phyloP scores from a whole-genome alignment of 164 flowering plant genomes.

The Umbellularia californica region DNA sequence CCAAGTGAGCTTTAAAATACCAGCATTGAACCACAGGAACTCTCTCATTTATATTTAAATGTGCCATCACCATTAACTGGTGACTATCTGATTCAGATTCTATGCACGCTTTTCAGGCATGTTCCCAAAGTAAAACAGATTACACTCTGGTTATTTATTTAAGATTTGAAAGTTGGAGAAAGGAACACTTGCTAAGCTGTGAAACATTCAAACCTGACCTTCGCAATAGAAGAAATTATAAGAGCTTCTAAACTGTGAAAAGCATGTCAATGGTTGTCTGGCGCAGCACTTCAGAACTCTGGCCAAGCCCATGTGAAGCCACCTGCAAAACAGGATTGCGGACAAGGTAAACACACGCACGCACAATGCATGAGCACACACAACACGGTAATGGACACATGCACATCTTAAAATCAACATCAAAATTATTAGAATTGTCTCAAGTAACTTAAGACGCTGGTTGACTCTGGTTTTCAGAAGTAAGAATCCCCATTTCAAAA shows the following conservation, averaged over 20 bases:
- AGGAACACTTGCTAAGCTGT: background rate
- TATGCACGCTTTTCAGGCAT: background rate
- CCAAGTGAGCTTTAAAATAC: background rate
- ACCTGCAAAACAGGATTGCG: slow-evolving; percentile 43
- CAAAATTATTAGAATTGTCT: no score
- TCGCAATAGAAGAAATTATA: background rate
- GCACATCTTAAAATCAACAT: no score
- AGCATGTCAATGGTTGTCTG: slow-evolving; percentile 59
- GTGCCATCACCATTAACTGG: background rate
- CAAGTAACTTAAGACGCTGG: background rate
- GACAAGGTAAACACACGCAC: background rate
- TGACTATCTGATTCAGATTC: background rate
- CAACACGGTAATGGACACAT: no score
- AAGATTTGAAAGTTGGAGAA: background rate
- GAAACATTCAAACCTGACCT: slow-evolving; percentile 10
- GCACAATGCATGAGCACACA: background rate
- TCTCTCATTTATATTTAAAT: background rate
- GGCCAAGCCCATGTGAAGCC: slow-evolving; percentile 92
- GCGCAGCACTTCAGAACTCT: slow-evolving; percentile 74
- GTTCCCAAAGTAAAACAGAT: background rate
- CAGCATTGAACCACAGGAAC: background rate
- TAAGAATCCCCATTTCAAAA: background rate
- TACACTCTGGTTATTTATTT: no score
- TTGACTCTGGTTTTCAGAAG: background rate
- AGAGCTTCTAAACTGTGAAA: slow-evolving; percentile 32